Percentiles rank a stretch among this genome's conserved stretches.
These are phyloP conservation scores for Phialocephala sp. DNA, from an alignment of 2,329 filamentous ascomycete genomes.

Conservation along the genomic window DNA sequence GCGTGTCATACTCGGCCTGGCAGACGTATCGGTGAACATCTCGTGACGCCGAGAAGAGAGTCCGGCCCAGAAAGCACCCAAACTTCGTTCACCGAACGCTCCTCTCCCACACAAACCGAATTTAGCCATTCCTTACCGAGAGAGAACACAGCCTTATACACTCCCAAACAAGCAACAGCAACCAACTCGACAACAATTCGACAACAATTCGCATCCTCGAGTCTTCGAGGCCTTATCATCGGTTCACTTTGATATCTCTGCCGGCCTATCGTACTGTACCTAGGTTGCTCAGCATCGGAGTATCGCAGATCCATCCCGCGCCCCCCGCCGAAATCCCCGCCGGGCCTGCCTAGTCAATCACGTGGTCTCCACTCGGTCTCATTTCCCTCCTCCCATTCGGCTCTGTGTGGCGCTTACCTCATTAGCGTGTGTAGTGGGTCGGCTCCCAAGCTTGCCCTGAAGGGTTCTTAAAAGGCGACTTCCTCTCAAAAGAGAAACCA, in stretches of 20 bases:
- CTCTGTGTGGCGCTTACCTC: constrained; percentile 9
- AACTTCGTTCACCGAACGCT: not conserved
- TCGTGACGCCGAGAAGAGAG: not conserved
- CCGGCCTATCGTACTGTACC: no score
- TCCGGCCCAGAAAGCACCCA: not conserved
- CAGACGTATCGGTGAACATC: constrained; percentile 6
- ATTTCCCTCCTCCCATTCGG: not conserved
- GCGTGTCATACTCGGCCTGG: not conserved
- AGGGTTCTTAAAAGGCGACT: constrained; percentile 19
- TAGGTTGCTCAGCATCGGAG: not conserved
- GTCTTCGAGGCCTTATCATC: not conserved
- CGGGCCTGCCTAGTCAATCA: not conserved
- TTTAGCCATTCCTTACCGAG: not conserved
- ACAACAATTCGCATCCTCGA: not conserved
- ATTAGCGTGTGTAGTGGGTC: constrained; percentile 14
- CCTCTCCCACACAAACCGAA: not conserved
- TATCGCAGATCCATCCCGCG: not conserved
- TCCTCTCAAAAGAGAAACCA: constrained; percentile 27
- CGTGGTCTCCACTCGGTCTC: not conserved
- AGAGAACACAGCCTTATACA: not conserved
- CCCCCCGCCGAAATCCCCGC: not conserved
- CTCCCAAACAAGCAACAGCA: not conserved
- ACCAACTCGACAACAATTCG: not conserved
- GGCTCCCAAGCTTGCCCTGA: constrained; percentile 20
- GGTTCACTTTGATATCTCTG: not conserved